These are phyloP conservation scores for Fusarium algeriense DNA, from an alignment of 2,329 filamentous ascomycete genomes.

Conservation along the genomic window DNA sequence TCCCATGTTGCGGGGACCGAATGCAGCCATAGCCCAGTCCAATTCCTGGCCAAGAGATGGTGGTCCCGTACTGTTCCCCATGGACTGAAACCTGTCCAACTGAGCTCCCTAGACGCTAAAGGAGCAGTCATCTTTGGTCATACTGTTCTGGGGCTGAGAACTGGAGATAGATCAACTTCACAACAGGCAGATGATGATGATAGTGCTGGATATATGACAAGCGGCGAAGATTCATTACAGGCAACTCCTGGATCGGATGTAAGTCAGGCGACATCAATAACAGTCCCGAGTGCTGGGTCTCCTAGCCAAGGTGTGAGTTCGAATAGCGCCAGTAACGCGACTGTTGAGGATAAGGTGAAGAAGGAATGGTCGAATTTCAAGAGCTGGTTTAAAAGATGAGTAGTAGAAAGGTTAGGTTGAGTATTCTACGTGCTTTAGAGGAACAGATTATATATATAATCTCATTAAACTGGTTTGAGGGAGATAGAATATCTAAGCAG, in stretches of 20 bases:
- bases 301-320: no score
- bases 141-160: neutral
- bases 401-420: no score
- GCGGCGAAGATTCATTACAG: neutral
- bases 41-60: conserved; percentile 19
- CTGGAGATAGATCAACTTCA: neutral
- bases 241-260: neutral
- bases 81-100: neutral
- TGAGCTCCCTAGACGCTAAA: neutral
- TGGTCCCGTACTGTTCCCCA: conserved; percentile 5
- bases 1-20: no score
- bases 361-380: no score
- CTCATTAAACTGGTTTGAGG: no score
- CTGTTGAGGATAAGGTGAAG: no score
- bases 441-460: no score
- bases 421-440: no score
- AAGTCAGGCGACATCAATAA: neutral
- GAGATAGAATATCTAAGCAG: no score
- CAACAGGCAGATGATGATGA: neutral
- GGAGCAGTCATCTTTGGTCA: conserved; percentile 17
- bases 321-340: no score
- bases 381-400: no score
- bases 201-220: neutral
- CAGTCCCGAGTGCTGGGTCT: no score
- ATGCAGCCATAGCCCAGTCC: conserved; percentile 11